These are phyloP conservation scores for Beauveria brongniartii DNA, from an alignment of 2,329 filamentous ascomycete genomes.

Conservation along the genomic window DNA sequence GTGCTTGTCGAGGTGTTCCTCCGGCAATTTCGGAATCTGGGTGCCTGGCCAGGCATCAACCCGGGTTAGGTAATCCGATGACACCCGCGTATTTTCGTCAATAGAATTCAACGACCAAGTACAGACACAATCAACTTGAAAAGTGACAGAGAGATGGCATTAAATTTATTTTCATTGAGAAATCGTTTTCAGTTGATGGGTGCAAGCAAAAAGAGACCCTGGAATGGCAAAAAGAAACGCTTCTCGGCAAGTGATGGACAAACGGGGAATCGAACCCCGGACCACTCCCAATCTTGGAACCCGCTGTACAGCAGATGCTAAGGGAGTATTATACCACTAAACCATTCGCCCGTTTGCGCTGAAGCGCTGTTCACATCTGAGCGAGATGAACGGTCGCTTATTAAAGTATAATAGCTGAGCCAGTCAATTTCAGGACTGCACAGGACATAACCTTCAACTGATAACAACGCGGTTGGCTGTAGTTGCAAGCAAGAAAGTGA, in stretches of 20 bases:
- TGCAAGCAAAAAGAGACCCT: not conserved
- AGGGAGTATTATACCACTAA: constrained; percentile 13
- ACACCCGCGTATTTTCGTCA: constrained; percentile 8
- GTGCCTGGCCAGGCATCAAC: constrained; percentile 36
- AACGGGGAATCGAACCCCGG: constrained; percentile 15
- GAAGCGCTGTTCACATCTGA: constrained; percentile 20
- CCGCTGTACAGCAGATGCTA: constrained; percentile 1
- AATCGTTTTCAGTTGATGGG: not conserved
- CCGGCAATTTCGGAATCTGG: constrained; percentile 34
- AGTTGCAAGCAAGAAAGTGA: not conserved
- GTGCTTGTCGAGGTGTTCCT: constrained; percentile 25
- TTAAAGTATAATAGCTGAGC: not conserved
- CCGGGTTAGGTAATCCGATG: constrained; percentile 13
- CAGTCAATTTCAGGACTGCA: too few species aligned
- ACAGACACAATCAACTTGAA: not conserved
- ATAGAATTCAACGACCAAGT: not conserved
- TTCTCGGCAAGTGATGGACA: constrained; percentile 4
- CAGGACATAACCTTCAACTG: not conserved
- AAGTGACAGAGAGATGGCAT: not conserved
- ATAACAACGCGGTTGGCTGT: not conserved
- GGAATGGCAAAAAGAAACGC: not conserved
- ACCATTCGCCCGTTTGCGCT: constrained; percentile 8
- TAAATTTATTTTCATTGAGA: not conserved
- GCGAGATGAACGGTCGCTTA: constrained; percentile 11
- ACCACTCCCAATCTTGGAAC: constrained; percentile 12